Conservation (phyloP, 202 grass and related monocot genomes). For the Bolboschoenoplectus hybrid region DNA sequence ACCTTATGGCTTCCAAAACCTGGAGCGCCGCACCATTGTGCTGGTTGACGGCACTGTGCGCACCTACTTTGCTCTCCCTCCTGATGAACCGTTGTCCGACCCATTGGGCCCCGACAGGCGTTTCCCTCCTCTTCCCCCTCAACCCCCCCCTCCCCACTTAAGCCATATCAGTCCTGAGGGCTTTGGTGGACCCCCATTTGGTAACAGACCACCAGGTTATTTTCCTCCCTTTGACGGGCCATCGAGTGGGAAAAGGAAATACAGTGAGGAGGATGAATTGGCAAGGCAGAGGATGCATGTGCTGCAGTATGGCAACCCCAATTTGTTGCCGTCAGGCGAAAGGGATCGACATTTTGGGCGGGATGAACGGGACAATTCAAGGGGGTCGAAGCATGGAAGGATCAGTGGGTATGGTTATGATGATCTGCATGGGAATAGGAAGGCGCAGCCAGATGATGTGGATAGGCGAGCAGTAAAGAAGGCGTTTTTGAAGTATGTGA, state of each 20-base stretch:
- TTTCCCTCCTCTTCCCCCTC: constrained; percentile 46
- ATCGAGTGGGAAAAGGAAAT: constrained; percentile 51
- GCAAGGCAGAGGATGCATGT: constrained; percentile 49
- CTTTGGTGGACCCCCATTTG: constrained; percentile 33
- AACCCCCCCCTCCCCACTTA: constrained; percentile 31
- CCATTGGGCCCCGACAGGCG: constrained; percentile 42
- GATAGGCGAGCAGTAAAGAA: constrained; percentile 55
- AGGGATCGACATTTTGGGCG: constrained; percentile 24
- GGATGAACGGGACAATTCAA: constrained; percentile 47
- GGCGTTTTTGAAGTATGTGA: constrained; percentile 81
- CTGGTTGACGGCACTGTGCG: constrained; percentile 68
- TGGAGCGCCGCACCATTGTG: constrained; percentile 67
- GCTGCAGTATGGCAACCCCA: constrained; percentile 63
- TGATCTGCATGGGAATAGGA: constrained; percentile 32
- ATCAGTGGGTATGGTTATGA: constrained; percentile 43
- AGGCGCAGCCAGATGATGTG: constrained; percentile 39
- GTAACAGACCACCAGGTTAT: constrained; percentile 30
- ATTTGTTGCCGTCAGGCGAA: constrained; percentile 41
- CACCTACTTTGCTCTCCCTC: constrained; percentile 73
- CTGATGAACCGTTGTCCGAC: constrained; percentile 53
- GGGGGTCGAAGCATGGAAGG: constrained; percentile 64
- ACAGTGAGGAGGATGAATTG: constrained; percentile 50
- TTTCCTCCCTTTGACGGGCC: constrained; percentile 36
- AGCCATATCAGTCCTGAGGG: constrained; percentile 10
- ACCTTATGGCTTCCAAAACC: constrained; percentile 69